Evolutionary conservation across 1,139 yeast genomes (phyloP).

Genomic region (Suhomyces wounanorum): DNA sequence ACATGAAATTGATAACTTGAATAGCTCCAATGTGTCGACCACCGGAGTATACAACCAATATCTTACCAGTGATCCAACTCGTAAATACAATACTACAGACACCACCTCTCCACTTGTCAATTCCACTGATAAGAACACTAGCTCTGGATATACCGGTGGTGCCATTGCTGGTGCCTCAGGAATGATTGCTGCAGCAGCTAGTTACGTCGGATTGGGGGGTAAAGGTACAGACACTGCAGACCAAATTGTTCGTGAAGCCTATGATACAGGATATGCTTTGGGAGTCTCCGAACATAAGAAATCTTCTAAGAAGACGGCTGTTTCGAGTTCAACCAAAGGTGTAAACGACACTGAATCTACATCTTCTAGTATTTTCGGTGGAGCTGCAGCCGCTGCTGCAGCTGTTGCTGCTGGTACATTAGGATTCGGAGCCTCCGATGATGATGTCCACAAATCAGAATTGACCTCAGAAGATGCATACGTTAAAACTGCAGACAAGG

Average conservation of each 20-base stretch:
- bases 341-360: background rate
- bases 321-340: background rate
- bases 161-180: conserved; percentile 14
- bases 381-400: conserved; percentile 15
- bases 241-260: conserved; percentile 21
- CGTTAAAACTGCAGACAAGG: conserved; percentile 7
- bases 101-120: background rate
- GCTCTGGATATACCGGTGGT: conserved; percentile 4
- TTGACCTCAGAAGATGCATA: conserved; percentile 14
- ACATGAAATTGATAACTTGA: conserved; percentile 26
- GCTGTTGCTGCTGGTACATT: conserved; percentile 17
- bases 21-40: conserved; percentile 21
- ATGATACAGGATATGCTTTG: conserved; percentile 19
- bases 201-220: conserved; percentile 17
- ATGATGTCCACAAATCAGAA: conserved; percentile 7
- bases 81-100: background rate
- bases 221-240: conserved; percentile 6
- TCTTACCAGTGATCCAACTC: conserved; percentile 1
- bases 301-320: background rate
- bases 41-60: conserved; percentile 22
- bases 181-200: conserved; percentile 20
- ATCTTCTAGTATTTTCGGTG: conserved; percentile 9
- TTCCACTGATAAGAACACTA: background rate
- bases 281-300: background rate
- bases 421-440: conserved; percentile 15